Base-by-base conservation (phyloP, 495 filamentous ascomycete species). In the Cairneyella variabilis region DNA sequence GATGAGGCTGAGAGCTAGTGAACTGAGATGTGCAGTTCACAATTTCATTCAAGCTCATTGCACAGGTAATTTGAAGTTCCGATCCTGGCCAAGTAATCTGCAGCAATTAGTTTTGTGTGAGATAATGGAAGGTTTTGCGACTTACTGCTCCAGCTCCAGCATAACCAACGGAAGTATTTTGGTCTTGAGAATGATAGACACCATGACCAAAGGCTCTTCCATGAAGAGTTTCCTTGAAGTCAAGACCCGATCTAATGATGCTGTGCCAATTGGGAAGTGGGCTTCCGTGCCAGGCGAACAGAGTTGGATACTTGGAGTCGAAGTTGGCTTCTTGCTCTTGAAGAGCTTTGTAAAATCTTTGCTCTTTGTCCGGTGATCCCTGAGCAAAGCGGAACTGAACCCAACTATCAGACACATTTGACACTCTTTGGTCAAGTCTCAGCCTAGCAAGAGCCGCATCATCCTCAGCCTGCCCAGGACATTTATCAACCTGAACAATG, bases 281-380 rank as follows among this genome's bases (percentile, higher is more conserved):
- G 60, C 89, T 95, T 3, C 92, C 92, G 65, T 93, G 89, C 78
- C 84, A 95, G 1, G 87, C 89, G 64, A 92, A 92, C 1, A 95
- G 59, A 0, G 90, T 90, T 0, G 89, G 86, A 56, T 83, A 68
- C 21, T 62, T 59, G 10, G 70, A 53, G 6, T 71, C 68, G 12
- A 73, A 56, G 1, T 67, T 63, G 11, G 61, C 48, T 0, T 73
- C 66, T 2, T 77, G 67, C 3, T 74, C 64, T 20, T 76, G 71
- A 0, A 96, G 75, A 5, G 83, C 79, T 21, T 79, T 64, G 3
- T 84, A 68, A 64, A 97, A 96, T n/a, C 82, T 77, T 34, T 85
- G 74, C 61, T 97, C 92, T 63, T 92, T 96, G 64, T 96, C 91
- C 1, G 89, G 89, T 1, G 90, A 84, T 12, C 92, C 92, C 74